These are phyloP conservation scores for Lanmaoa pseudosensibilis DNA, from an alignment of 768 basidiomycete genomes.

Conservation along the genomic window DNA sequence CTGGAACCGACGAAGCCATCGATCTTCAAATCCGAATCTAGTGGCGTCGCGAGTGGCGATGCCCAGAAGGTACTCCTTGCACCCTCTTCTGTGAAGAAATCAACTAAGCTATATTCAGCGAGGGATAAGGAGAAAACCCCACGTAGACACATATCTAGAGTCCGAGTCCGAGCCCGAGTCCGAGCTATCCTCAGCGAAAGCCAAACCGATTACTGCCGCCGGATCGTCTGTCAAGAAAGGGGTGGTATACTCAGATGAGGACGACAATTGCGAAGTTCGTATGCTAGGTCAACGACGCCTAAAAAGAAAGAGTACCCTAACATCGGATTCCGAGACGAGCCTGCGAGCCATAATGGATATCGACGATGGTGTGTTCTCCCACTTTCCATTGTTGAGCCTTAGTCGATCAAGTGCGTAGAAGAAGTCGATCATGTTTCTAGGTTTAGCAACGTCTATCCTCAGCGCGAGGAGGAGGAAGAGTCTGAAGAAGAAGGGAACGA, in stretches of 20 bases:
- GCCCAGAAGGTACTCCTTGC: constrained; percentile 3
- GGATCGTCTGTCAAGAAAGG: constrained; percentile 42
- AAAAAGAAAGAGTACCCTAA: constrained; percentile 37
- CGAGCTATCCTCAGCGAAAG: constrained; percentile 1
- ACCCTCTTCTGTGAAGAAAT: background rate
- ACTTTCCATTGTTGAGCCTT: constrained; percentile 9
- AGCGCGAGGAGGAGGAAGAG: constrained; percentile 28
- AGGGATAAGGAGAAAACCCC: constrained; percentile 47
- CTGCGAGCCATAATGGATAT: constrained; percentile 72
- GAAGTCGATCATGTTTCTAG: constrained; percentile 26
- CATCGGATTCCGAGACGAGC: constrained; percentile 46
- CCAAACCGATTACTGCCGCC: constrained; percentile 8
- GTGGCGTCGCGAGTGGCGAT: background rate
- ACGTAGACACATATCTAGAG: constrained; percentile 23
- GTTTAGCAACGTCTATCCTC: constrained; percentile 14
- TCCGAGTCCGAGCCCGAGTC: constrained; percentile 26
- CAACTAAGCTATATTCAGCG: constrained; percentile 32
- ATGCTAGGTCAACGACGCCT: constrained; percentile 25
- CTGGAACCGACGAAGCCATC: background rate
- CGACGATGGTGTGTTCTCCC: constrained; percentile 59
- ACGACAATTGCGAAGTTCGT: constrained; percentile 48
- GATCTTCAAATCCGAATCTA: background rate
- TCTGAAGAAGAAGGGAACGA: constrained; percentile 29
- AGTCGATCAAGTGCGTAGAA: constrained; percentile 17
- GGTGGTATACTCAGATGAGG: constrained; percentile 53